A percentile compares a stretch with the other conserved stretches of the same genome.
Conservation (phyloP, 2,329 filamentous ascomycete species). For the Taxawa tesnikishii region DNA sequence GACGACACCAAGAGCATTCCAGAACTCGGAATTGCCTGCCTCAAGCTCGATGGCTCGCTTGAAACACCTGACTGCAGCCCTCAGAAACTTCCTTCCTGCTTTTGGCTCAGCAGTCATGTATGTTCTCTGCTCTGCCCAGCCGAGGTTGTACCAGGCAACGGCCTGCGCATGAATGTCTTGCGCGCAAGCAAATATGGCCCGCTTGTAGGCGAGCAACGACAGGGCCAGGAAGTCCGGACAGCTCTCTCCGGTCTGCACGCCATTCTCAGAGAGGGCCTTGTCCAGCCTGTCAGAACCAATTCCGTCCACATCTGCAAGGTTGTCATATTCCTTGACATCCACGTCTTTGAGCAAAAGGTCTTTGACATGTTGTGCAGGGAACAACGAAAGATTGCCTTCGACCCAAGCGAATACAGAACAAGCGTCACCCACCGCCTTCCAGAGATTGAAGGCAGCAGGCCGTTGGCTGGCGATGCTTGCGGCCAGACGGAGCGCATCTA, state of each 20-base stretch:
- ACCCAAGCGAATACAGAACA: constrained; percentile 74
- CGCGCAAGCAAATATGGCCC: constrained; percentile 61
- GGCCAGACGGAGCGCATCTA: constrained; percentile 57
- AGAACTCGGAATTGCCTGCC: constrained; percentile 87
- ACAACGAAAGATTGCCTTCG: constrained; percentile 50
- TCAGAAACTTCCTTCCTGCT: constrained; percentile 55
- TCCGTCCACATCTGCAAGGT: constrained; percentile 59
- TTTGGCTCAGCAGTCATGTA: constrained; percentile 42
- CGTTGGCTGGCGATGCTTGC: constrained; percentile 47
- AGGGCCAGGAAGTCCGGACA: constrained; percentile 3
- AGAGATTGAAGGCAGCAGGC: constrained; percentile 75
- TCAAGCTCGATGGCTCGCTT: constrained; percentile 94
- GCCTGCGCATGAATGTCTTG: constrained; percentile 77
- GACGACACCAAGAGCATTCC: constrained; percentile 88
- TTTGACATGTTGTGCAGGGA: constrained; percentile 48
- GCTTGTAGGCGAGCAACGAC: constrained; percentile 66
- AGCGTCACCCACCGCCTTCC: constrained; percentile 85
- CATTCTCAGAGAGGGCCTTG: not conserved
- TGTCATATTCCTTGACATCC: constrained; percentile 44
- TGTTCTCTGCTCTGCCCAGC: constrained; percentile 81
- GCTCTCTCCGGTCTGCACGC: not conserved
- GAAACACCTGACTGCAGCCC: constrained; percentile 77
- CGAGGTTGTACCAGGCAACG: constrained; percentile 93
- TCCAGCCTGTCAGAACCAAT: constrained; percentile 24
- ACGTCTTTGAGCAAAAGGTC: constrained; percentile 45